Conservation (phyloP, 2,329 filamentous ascomycete species). For the Claviceps sp. region DNA sequence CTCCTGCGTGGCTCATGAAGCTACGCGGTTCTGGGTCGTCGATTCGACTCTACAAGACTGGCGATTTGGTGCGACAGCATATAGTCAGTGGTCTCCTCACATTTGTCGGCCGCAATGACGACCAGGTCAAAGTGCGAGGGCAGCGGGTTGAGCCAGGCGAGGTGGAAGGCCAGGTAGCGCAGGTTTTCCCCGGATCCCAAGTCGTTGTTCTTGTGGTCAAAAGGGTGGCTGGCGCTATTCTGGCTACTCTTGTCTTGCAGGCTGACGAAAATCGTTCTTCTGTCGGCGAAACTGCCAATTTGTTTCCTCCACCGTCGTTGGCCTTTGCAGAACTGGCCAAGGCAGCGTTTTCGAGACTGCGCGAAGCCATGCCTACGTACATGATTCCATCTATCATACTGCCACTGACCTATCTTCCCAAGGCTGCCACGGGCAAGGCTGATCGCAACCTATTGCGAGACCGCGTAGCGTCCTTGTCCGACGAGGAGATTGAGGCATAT, state of each 20-base stretch:
- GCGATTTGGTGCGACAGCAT: conserved; percentile 5
- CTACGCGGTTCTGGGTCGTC: background rate
- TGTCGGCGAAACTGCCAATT: too few species aligned
- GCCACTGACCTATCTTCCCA: background rate
- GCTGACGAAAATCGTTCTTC: background rate
- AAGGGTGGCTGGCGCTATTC: background rate
- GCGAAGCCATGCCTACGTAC: background rate
- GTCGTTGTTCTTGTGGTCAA: background rate
- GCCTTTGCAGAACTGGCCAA: background rate
- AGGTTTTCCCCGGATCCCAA: background rate
- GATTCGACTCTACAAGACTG: conserved; percentile 3
- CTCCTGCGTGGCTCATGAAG: conserved; percentile 1
- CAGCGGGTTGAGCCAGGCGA: conserved; percentile 10
- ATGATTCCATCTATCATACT: background rate
- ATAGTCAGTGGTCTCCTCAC: conserved; percentile 2
- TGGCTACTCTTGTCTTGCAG: background rate
- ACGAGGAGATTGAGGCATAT: background rate
- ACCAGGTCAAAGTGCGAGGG: conserved; percentile 7
- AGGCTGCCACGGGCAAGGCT: background rate
- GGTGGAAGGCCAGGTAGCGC: conserved; percentile 4
- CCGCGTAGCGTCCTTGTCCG: background rate
- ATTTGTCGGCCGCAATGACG: conserved; percentile 5
- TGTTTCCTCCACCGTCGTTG: background rate
- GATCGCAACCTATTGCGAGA: background rate
- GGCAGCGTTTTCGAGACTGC: background rate